Conservation (phyloP, 176 grass and related monocot species). For the Lolium multiflorum region DNA sequence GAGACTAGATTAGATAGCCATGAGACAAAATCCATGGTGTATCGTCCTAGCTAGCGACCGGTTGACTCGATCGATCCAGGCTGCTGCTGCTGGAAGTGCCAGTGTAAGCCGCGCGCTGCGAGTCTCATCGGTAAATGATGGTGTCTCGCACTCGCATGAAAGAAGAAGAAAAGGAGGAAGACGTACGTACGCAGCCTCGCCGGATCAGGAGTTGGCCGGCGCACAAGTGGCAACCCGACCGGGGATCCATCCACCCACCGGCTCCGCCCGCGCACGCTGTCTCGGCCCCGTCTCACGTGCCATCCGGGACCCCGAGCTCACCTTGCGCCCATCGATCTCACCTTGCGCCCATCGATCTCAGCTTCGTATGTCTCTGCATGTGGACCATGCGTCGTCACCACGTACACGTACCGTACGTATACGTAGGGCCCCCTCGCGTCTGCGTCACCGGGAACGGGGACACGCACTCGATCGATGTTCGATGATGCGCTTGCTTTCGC, state of each 20-base stretch:
- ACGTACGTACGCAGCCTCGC: not conserved
- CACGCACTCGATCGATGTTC: not conserved
- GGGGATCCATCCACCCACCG: not conserved
- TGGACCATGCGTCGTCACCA: no score
- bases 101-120: no score
- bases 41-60: no score
- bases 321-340: not conserved
- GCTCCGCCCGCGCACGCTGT: not conserved
- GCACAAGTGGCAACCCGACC: not conserved
- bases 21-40: no score
- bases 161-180: not conserved
- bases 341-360: not conserved
- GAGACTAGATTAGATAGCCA: no score
- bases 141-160: not conserved
- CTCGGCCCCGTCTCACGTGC: constrained; percentile 49
- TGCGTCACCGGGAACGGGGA: constrained; percentile 42
- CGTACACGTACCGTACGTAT: not conserved
- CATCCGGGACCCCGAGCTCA: not conserved
- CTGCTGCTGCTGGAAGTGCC: no score
- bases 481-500: not conserved
- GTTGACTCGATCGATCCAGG: not conserved
- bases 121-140: not conserved
- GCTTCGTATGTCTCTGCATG: not conserved
- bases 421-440: not conserved
- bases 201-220: not conserved